Base-by-base conservation (phyloP, 1,139 yeast species). In the Meyerozyma guilliermondii region DNA sequence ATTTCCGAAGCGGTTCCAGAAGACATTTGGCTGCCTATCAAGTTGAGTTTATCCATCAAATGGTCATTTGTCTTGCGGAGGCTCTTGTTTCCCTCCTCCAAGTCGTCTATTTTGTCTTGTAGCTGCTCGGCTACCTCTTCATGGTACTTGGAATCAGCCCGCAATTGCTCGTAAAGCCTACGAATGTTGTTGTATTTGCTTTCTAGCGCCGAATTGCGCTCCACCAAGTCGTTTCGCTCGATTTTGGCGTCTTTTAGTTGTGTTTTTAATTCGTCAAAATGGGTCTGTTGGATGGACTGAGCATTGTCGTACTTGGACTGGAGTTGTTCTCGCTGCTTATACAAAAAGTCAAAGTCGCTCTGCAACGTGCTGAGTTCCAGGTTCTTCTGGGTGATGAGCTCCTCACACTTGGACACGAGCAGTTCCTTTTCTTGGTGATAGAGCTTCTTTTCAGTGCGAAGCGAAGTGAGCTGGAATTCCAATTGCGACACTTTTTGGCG, bases 321-420 rank as follows among this genome's bases (percentile, higher is more conserved):
- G 35, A 83, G 59, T 39, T 78, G 75, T 40, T 74, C 69, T 33
- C 83, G 72, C 51, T 82, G 79, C 36, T 74, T 68, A 42, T 80
- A 67, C 45, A 85, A 78, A 43, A 69, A 82, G 28, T 77, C 68
- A 29, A 86, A 71, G 50, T 83, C 80, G 35, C 68, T 66, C 50
- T 80, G 77, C 24, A 83, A 57, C 20, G 60, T 56, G 22, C 56
- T 56, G 38, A 61, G 52, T 41, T 62, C 66, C 39, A 62, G 63
- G 46, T 60, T 64, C 49, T 71, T 70, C 34, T 56, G 54, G 13
- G 54, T 46, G 22, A 74, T 39, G 38, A 61, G 46, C 35, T 56
- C 50, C 49, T 72, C 68, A 49, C 62, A 62, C 45, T 62, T 52
- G 41, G 58, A 46, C 9, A 54, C 49, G 29, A 65, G 48, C 17